Percentiles rank a stretch among this genome's conserved stretches.
Evolutionary conservation across 176 grass and related monocot species (phyloP).

Genomic region (Hsuehochloa calcarea): DNA sequence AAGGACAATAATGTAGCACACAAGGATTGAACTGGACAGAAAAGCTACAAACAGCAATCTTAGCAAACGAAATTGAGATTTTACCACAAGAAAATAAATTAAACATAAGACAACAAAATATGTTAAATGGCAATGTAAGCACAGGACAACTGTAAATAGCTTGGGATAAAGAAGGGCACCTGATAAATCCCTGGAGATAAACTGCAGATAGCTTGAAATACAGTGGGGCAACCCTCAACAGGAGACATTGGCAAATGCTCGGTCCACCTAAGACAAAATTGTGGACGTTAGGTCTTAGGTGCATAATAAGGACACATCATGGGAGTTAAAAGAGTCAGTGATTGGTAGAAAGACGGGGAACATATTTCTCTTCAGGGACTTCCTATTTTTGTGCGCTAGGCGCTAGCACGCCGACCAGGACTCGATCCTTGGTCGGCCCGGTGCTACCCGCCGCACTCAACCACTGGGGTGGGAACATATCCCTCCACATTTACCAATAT

Average conservation of each 20-base stretch:
- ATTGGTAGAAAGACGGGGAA: not conserved
- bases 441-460: not conserved
- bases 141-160: not conserved
- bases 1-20: not conserved
- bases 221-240: conserved; percentile 71
- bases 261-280: conserved; percentile 62
- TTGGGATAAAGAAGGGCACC: conserved; percentile 34
- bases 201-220: conserved; percentile 79
- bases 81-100: not conserved
- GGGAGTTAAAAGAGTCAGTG: not conserved
- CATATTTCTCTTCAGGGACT: not conserved
- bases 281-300: not conserved
- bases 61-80: not conserved
- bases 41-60: not conserved
- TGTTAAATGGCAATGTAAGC: not conserved
- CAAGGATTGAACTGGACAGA: not conserved
- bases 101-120: conserved; percentile 5
- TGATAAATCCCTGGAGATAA: conserved; percentile 75
- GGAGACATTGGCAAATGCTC: conserved; percentile 93
- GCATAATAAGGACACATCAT: not conserved
- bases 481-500: not conserved
- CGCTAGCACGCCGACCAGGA: not conserved
- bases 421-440: not conserved
- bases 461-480: not conserved
- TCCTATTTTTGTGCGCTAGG: not conserved